A percentile compares a stretch with the other conserved stretches of the same genome.
These are phyloP conservation scores for Thermomyces lanuginosus DNA, from an alignment of 2,329 filamentous ascomycete species.

Conservation along the genomic window DNA sequence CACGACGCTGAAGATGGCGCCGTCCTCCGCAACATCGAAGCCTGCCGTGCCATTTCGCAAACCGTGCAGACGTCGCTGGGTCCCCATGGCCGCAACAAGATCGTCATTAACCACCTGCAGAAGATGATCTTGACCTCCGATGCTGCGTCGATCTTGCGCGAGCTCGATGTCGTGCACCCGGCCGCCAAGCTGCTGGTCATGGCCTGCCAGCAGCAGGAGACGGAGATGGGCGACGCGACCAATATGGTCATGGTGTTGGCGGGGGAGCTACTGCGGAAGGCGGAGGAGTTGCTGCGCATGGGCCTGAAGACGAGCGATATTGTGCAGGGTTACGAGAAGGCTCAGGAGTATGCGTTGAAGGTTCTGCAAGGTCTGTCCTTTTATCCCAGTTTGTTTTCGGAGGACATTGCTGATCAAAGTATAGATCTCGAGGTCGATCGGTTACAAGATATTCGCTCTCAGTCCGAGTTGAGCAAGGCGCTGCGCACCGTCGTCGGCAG, in stretches of 20 bases:
- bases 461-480: constrained; percentile 80
- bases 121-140: constrained; percentile 99
- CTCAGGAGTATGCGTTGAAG: constrained; percentile 73
- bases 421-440: constrained; percentile 74
- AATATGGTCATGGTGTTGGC: constrained; percentile 94
- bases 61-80: constrained; percentile 95
- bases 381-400: not conserved
- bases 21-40: constrained; percentile 95
- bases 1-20: constrained; percentile 99
- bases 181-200: constrained; percentile 95
- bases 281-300: constrained; percentile 90
- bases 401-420: constrained; percentile 1
- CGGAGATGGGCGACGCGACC: constrained; percentile 97
- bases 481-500: constrained; percentile 88
- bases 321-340: constrained; percentile 87
- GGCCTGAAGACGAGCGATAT: constrained; percentile 98
- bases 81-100: constrained; percentile 96
- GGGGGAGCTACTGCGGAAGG: constrained; percentile 89
- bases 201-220: constrained; percentile 97
- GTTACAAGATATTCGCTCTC: constrained; percentile 65
- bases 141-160: constrained; percentile 88
- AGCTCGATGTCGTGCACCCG: constrained; percentile 95
- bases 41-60: constrained; percentile 85
- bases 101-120: constrained; percentile 98
- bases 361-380: constrained; percentile 50